Conservation (phyloP, 805 yeast genomes). For the Schwanniomyces pseudopolymorphus region DNA sequence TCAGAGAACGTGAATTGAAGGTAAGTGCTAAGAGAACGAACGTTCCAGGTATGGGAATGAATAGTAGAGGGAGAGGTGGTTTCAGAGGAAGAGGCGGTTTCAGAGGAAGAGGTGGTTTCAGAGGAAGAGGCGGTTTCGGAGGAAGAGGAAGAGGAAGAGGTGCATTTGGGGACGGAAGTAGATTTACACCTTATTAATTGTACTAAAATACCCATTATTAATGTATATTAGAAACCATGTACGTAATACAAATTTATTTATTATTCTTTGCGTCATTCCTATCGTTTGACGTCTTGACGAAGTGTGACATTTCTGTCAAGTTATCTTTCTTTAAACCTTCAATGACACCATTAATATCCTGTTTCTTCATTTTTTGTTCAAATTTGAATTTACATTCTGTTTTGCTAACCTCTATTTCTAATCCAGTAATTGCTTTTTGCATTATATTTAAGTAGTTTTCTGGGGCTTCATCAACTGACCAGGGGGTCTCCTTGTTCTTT, state of each 20-base stretch:
- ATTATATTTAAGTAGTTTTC: slow-evolving; percentile 40
- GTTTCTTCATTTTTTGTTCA: slow-evolving; percentile 47
- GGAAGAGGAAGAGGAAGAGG: slow-evolving; percentile 36
- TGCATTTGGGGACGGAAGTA: slow-evolving; percentile 25
- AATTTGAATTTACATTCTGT: slow-evolving; percentile 57
- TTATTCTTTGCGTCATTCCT: slow-evolving; percentile 10
- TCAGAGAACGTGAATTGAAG: slow-evolving; percentile 69
- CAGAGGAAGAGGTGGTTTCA: slow-evolving; percentile 14
- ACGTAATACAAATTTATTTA: background rate
- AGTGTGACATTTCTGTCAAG: slow-evolving; percentile 23
- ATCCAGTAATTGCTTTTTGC: slow-evolving; percentile 54
- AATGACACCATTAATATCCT: slow-evolving; percentile 53
- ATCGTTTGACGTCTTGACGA: slow-evolving; percentile 19
- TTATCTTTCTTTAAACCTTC: slow-evolving; percentile 45
- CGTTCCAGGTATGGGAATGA: slow-evolving; percentile 60
- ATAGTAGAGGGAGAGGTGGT: slow-evolving; percentile 36
- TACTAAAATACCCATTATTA: background rate
- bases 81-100: slow-evolving; percentile 22
- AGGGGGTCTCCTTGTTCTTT: slow-evolving; percentile 36
- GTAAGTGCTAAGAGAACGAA: slow-evolving; percentile 80
- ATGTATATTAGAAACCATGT: background rate
- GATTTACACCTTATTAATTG: slow-evolving; percentile 37
- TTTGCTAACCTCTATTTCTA: slow-evolving; percentile 49
- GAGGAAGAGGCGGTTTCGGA: slow-evolving; percentile 19
- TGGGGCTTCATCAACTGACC: slow-evolving; percentile 63